Percentiles rank a stretch among this genome's conserved stretches.
phyloP scores from a whole-genome alignment of 768 basidiomycete genomes.

The Leucocoprinus sp. region DNA sequence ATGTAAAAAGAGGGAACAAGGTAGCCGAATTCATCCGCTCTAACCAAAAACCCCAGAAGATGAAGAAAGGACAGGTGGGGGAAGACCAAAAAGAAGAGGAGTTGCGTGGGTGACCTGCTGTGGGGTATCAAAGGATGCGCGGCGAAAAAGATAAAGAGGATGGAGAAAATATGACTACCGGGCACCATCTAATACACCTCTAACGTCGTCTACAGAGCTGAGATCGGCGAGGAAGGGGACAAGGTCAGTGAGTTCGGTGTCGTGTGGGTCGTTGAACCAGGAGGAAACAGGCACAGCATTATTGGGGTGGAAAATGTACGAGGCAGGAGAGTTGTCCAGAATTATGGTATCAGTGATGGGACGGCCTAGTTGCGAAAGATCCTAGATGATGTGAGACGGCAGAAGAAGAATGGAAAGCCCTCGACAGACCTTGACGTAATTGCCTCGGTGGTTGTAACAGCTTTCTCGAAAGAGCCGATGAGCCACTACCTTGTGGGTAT shows the following conservation, averaged over 20 bases:
- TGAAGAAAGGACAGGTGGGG: conserved; percentile 1
- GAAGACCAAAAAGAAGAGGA: conserved; percentile 4
- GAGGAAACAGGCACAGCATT: conserved; percentile 98
- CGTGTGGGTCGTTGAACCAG: conserved; percentile 99
- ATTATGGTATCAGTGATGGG: conserved; percentile 93
- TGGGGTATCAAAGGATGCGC: conserved; percentile 10
- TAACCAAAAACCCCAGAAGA: conserved; percentile 9
- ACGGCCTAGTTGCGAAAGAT: conserved; percentile 93
- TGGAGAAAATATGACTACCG: conserved; percentile 32
- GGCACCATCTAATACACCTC: conserved; percentile 85
- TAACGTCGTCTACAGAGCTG: conserved; percentile 75
- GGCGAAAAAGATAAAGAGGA: conserved; percentile 1
- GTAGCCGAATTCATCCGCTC: conserved; percentile 12
- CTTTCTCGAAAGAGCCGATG: conserved; percentile 96
- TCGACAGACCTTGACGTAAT: conserved; percentile 87
- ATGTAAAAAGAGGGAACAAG: conserved; percentile 5
- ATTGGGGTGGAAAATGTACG: conserved; percentile 98
- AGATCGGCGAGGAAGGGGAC: conserved; percentile 93
- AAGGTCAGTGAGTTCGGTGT: conserved; percentile 93
- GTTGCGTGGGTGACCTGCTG: conserved; percentile 2
- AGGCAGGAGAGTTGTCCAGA: conserved; percentile 97
- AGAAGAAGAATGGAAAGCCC: not conserved
- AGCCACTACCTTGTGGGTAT: conserved; percentile 83
- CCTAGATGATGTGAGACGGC: conserved; percentile 37
- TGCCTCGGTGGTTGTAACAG: conserved; percentile 98